Conservation (phyloP, 768 basidiomycete species). For the Boletus patriciae region DNA sequence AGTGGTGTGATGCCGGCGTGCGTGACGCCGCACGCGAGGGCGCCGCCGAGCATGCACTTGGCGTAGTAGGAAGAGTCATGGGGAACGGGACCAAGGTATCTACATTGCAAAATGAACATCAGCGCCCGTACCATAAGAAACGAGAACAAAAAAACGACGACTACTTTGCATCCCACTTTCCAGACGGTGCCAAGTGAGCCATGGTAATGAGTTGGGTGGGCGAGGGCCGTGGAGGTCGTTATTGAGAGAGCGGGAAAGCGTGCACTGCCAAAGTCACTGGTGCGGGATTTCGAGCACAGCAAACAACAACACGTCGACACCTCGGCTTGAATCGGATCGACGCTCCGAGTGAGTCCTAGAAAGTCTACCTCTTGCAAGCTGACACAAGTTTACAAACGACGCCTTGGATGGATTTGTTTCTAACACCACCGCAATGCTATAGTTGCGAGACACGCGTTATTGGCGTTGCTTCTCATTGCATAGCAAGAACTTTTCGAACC, state of each 20-base stretch:
- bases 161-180: conserved; percentile 78
- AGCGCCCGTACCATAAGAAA: not conserved
- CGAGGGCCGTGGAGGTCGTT: conserved; percentile 22
- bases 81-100: conserved; percentile 69
- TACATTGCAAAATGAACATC: conserved; percentile 30
- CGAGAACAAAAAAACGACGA: not conserved
- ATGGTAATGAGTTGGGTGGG: conserved; percentile 38
- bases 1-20: conserved; percentile 87
- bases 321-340: conserved; percentile 11
- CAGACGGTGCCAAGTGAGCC: conserved; percentile 49
- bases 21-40: conserved; percentile 82
- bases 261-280: not conserved
- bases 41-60: conserved; percentile 88
- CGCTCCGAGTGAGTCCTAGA: not conserved
- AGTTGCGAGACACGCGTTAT: too few relatives aligned
- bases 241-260: conserved; percentile 17
- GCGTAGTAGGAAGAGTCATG: conserved; percentile 76
- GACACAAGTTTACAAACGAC: not conserved
- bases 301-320: conserved; percentile 12
- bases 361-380: too few relatives aligned
- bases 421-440: too few relatives aligned
- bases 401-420: too few relatives aligned
- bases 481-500: too few relatives aligned
- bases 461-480: too few relatives aligned
- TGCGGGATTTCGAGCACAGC: not conserved